Conservation (phyloP, 2,329 filamentous ascomycete genomes). For the Mollisiaceae sp. region DNA sequence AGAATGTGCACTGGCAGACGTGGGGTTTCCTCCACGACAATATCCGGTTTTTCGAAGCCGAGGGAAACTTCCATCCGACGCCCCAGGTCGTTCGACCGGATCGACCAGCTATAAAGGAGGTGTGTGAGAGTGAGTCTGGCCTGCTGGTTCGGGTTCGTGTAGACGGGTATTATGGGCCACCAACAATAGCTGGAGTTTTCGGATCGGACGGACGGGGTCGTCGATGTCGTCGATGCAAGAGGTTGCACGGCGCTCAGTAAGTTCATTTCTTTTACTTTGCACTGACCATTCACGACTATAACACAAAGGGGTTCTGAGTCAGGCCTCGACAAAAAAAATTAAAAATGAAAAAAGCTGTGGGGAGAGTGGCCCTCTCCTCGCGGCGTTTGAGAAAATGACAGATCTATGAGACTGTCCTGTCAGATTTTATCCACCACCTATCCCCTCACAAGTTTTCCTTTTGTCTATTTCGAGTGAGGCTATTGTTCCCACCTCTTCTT, state of each 20-base stretch:
- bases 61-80: too few species aligned
- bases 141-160: too few species aligned
- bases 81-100: too few species aligned
- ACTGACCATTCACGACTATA: background rate
- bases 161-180: background rate
- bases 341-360: background rate
- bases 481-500: background rate
- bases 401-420: background rate
- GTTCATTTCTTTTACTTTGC: background rate
- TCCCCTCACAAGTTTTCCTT: background rate
- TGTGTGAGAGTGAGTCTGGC: too few species aligned
- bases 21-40: background rate
- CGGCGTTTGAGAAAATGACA: background rate
- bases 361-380: background rate
- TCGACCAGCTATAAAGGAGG: too few species aligned
- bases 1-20: background rate
- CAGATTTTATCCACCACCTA: background rate
- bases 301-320: background rate
- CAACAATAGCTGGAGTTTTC: background rate
- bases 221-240: background rate
- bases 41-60: background rate
- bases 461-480: background rate
- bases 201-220: too few species aligned
- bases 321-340: constrained; percentile 3
- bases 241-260: background rate